A percentile compares a stretch with the other conserved stretches of the same genome.
These are phyloP conservation scores for Cercospora sp. DNA, from an alignment of 2,329 filamentous ascomycete species.

Conservation along the genomic window DNA sequence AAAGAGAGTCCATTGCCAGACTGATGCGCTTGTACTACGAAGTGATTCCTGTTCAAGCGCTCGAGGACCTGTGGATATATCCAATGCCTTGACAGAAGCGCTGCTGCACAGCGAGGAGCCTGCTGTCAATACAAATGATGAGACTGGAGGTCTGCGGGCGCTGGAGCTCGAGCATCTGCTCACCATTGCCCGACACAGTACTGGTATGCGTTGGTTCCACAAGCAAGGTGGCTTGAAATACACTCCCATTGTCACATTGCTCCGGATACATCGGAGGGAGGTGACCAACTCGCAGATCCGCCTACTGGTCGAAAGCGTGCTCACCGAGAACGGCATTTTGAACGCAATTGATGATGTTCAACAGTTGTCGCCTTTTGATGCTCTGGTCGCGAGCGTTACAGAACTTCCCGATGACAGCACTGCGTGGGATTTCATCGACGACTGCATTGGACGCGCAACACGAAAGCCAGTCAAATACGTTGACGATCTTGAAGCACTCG, in stretches of 20 bases:
- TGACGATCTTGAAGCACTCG: slow-evolving; percentile 60
- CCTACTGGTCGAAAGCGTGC: slow-evolving; percentile 45
- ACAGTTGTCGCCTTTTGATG: slow-evolving; percentile 42
- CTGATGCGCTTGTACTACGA: slow-evolving; percentile 84
- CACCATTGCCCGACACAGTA: slow-evolving; percentile 75
- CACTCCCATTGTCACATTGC: slow-evolving; percentile 71
- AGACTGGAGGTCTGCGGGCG: slow-evolving; percentile 56
- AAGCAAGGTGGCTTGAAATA: slow-evolving; percentile 63
- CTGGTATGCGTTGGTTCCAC: slow-evolving; percentile 87
- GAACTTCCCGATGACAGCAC: slow-evolving; percentile 32
- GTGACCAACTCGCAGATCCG: slow-evolving; percentile 43
- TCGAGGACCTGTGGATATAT: slow-evolving; percentile 85
- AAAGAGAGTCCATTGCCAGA: slow-evolving; percentile 75
- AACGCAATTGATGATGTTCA: background rate
- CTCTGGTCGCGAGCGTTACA: slow-evolving; percentile 50
- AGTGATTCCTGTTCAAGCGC: slow-evolving; percentile 72
- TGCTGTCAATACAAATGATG: slow-evolving; percentile 41
- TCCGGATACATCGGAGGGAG: slow-evolving; percentile 57
- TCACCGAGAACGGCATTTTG: slow-evolving; percentile 56
- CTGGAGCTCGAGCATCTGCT: slow-evolving; percentile 81
- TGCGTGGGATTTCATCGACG: slow-evolving; percentile 75
- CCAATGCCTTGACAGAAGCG: slow-evolving; percentile 69
- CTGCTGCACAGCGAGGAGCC: slow-evolving; percentile 51
- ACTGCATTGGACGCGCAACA: slow-evolving; percentile 74
- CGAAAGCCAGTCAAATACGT: slow-evolving; percentile 81